Percentiles rank a stretch among this genome's conserved stretches.
These are phyloP conservation scores for Cystoisospora suis DNA, from an alignment of 169 alveolate genomes.

Conservation along the genomic window DNA sequence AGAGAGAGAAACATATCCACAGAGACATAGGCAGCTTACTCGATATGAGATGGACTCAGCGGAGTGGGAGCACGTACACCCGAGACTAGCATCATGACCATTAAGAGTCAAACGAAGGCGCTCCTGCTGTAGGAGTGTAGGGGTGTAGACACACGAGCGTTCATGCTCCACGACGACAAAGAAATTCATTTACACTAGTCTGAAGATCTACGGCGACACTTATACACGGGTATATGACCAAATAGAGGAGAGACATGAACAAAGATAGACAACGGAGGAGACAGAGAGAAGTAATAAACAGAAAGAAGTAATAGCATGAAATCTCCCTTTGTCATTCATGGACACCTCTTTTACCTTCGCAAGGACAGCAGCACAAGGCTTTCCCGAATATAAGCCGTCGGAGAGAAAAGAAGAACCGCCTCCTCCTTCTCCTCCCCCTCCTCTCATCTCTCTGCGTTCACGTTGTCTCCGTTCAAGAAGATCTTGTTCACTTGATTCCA, in stretches of 20 bases:
- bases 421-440: background rate
- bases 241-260: background rate
- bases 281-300: background rate
- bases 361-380: conserved; percentile 15
- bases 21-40: background rate
- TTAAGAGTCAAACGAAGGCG: too few species aligned
- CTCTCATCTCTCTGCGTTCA: background rate
- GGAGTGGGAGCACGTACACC: too few species aligned
- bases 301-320: too few species aligned
- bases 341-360: background rate
- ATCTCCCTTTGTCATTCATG: too few species aligned
- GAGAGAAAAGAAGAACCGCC: background rate
- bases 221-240: background rate
- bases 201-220: too few species aligned
- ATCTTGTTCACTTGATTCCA: background rate
- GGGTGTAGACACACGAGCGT: too few species aligned
- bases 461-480: background rate
- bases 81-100: too few species aligned
- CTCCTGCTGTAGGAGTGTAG: too few species aligned
- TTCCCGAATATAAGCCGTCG: conserved; percentile 7
- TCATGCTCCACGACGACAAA: too few species aligned
- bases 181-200: too few species aligned
- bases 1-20: background rate
- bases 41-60: too few species aligned
- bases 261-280: background rate